Evolutionary conservation across 2,329 filamentous ascomycete genomes (phyloP), one percentile per base, ranked within the genome.

Genomic region (Cyclaneusma minus): DNA sequence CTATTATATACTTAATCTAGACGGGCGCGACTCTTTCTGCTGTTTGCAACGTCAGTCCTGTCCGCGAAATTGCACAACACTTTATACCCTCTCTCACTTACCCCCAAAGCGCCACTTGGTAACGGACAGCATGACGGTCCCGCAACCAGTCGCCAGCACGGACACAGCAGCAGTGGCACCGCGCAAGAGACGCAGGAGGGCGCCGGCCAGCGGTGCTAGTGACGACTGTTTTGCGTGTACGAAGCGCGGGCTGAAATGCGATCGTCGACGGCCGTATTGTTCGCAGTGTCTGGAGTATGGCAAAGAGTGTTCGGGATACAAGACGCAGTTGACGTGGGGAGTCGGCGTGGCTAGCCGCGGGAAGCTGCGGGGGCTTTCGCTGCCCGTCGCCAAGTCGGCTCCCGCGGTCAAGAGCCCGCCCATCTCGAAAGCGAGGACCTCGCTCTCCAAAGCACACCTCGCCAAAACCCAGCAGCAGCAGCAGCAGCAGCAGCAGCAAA

Each of bases 201-300:
- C 85, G 12, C 79, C 83, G 12, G 76, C 82, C 27, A 85, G 81
- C 36, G 87, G 87, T 45, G 87, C 87, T 32, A 73, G 81, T 23
- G 84, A 92, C 51, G 87, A 95, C 54, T 98, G 87, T 65, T 94
- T 94, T 51, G 74, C 84, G 22, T 98, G 87, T 58, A 68, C 75
- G 39, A 89, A 84, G 56, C 71, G 79, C 47, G 75, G 73, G 42
- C 64, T 77, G 36, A 80, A 82, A 52, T 98, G 87, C 58, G 87
- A 95, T 55, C 74, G 87, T 41, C 73, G 83, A 47, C 69, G 87
- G 43, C 87, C 87, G 6, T 95, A 94, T 55, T 95, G 89, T 57
- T 84, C 84, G 22, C 85, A 84, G 54, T 98, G 87, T 52, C 68
- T 95, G 35, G 82, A 93, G 41, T 66, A 83, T 37, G 85, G 84